Conservation (phyloP, 1,284 basidiomycete genomes). For the Cutaneotrichosporon cavernicola region DNA sequence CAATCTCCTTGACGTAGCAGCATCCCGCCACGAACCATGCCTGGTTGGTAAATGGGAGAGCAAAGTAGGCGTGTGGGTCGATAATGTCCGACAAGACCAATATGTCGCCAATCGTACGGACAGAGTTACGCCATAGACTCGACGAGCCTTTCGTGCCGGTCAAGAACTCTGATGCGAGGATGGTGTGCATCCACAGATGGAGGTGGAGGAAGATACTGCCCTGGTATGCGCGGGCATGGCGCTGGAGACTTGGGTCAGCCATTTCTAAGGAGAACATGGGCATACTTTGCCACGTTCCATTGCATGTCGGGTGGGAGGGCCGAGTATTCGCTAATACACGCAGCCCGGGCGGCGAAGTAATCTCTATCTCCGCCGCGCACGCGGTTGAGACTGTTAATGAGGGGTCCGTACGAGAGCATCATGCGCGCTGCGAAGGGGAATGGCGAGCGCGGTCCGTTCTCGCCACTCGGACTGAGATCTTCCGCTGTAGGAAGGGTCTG, state of each 20-base stretch:
- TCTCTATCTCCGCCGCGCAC: slow-evolving; percentile 7
- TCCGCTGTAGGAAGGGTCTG: slow-evolving; percentile 20
- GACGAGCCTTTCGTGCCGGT: slow-evolving; percentile 18
- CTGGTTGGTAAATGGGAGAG: slow-evolving; percentile 32
- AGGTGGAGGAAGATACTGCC: slow-evolving; percentile 34
- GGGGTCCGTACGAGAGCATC: slow-evolving; percentile 30
- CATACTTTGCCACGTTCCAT: slow-evolving; percentile 34
- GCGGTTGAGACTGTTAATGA: slow-evolving; percentile 36
- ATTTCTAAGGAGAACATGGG: neutral
- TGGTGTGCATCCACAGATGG: slow-evolving; percentile 41
- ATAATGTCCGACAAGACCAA: slow-evolving; percentile 31
- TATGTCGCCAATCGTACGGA: slow-evolving; percentile 33
- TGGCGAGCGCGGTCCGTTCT: slow-evolving; percentile 20
- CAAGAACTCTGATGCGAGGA: slow-evolving; percentile 27
- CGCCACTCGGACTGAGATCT: slow-evolving; percentile 4
- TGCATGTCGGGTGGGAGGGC: slow-evolving; percentile 33
- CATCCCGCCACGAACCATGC: slow-evolving; percentile 33
- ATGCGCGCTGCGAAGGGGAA: slow-evolving; percentile 34
- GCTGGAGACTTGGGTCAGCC: slow-evolving; percentile 23
- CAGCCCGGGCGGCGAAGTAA: slow-evolving; percentile 16
- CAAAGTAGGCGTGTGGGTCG: slow-evolving; percentile 26
- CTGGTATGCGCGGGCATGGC: slow-evolving; percentile 26
- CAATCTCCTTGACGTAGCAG: slow-evolving; percentile 33
- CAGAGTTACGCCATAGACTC: slow-evolving; percentile 27
- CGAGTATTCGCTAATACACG: slow-evolving; percentile 28